Conservation (phyloP, 768 basidiomycete genomes). For the Tricholoma sp. region DNA sequence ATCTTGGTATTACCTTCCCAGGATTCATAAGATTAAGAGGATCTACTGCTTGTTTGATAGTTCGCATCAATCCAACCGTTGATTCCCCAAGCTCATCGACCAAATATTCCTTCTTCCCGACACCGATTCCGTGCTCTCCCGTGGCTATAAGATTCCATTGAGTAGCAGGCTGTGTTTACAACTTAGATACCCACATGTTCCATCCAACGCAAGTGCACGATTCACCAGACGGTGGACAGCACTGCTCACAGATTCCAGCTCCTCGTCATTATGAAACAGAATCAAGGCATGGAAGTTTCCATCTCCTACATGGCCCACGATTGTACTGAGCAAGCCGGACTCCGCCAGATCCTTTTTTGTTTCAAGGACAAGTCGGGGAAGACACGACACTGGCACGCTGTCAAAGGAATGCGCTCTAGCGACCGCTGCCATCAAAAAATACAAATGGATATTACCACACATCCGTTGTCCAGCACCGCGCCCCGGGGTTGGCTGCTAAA, state of each 20-base stretch:
- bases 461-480: constrained; percentile 81
- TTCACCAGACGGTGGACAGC: constrained; percentile 69
- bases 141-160: constrained; percentile 43
- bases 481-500: constrained; percentile 56
- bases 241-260: constrained; percentile 46
- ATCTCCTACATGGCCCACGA: constrained; percentile 80
- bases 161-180: neutral
- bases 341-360: constrained; percentile 73
- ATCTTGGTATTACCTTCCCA: constrained; percentile 54
- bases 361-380: constrained; percentile 68
- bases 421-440: neutral
- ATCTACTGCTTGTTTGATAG: constrained; percentile 76
- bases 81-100: constrained; percentile 76
- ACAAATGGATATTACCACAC: constrained; percentile 57
- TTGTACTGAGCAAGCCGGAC: constrained; percentile 55
- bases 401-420: neutral
- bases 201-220: constrained; percentile 69
- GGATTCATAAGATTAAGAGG: constrained; percentile 83
- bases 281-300: constrained; percentile 56
- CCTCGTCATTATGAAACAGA: constrained; percentile 54
- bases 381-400: constrained; percentile 65
- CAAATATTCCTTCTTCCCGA: constrained; percentile 84
- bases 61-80: constrained; percentile 82
- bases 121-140: constrained; percentile 84
- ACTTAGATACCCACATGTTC: constrained; percentile 53